These are phyloP conservation scores for Epichloe sylvatica DNA, from an alignment of 2,329 filamentous ascomycete species.

Conservation along the genomic window DNA sequence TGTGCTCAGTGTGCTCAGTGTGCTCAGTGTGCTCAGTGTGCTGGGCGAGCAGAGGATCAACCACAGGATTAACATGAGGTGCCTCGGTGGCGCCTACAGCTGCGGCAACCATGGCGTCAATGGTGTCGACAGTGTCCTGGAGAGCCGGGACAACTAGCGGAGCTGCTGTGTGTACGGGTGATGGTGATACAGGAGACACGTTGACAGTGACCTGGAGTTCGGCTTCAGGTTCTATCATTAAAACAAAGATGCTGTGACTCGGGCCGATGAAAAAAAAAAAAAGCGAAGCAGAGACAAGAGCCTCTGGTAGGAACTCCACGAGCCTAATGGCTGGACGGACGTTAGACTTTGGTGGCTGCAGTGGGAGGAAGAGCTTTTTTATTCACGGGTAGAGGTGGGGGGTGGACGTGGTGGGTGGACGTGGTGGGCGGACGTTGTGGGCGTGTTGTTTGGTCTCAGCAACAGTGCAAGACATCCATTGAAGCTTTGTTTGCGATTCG, in stretches of 20 bases:
- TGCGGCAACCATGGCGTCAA: constrained; percentile 32
- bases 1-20: constrained; percentile 10
- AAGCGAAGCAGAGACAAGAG: constrained; percentile 7
- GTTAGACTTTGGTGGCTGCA: neutral
- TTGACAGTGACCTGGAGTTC: constrained; percentile 38
- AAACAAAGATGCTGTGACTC: constrained; percentile 9
- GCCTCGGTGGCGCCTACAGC: constrained; percentile 15
- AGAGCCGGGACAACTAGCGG: constrained; percentile 35
- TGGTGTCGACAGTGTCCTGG: constrained; percentile 37
- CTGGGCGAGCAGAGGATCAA: constrained; percentile 18
- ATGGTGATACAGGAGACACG: constrained; percentile 37
- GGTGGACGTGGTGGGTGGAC: no score
- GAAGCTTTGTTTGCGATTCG: constrained; percentile 1
- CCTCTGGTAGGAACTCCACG: neutral
- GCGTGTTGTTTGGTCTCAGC: neutral
- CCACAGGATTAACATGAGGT: constrained; percentile 14
- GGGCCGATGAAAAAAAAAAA: neutral
- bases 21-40: constrained; percentile 19
- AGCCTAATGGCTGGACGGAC: neutral
- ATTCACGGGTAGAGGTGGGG: neutral
- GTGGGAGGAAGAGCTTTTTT: neutral
- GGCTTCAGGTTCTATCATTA: constrained; percentile 34
- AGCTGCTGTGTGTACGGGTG: constrained; percentile 32
- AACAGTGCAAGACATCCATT: constrained; percentile 1
- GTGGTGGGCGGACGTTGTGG: neutral